Conservation (phyloP, 1,139 yeast species). For the Pichia sp. region DNA sequence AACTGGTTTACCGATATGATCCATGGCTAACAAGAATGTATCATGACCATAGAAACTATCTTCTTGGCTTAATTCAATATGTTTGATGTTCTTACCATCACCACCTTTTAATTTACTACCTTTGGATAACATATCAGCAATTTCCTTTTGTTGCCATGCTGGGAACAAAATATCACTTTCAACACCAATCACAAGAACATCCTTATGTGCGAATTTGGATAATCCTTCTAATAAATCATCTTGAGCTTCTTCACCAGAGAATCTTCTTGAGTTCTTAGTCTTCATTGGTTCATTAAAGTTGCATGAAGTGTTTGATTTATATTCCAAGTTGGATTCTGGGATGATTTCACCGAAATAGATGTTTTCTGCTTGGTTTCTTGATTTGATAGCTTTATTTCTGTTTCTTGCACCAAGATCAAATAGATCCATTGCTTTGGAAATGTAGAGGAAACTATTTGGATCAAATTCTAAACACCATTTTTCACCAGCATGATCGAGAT, state of each 20-base stretch:
- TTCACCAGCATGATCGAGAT: constrained; percentile 92
- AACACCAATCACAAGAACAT: constrained; percentile 81
- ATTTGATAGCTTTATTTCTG: constrained; percentile 42
- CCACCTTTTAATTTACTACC: constrained; percentile 36
- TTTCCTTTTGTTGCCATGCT: constrained; percentile 91
- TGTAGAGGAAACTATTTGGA: constrained; percentile 82
- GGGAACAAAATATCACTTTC: constrained; percentile 92
- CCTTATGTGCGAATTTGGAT: constrained; percentile 57
- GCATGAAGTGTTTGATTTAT: constrained; percentile 29
- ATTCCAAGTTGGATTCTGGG: constrained; percentile 28
- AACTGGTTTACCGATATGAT: constrained; percentile 79
- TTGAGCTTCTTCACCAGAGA: constrained; percentile 52
- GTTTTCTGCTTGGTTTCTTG: constrained; percentile 40
- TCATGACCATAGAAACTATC: constrained; percentile 87
- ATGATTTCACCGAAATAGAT: constrained; percentile 30
- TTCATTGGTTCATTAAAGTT: constrained; percentile 51
- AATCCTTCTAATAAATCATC: constrained; percentile 68
- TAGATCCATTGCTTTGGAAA: constrained; percentile 92
- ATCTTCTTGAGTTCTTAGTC: constrained; percentile 41
- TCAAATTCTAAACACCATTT: constrained; percentile 91
- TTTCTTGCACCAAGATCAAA: constrained; percentile 70
- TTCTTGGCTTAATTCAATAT: constrained; percentile 73
- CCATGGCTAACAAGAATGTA: constrained; percentile 76
- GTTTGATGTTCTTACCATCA: constrained; percentile 45
- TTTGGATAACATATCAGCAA: constrained; percentile 56